These are phyloP conservation scores for Termitomyces sp. DNA, from an alignment of 768 basidiomycete species.

Conservation along the genomic window DNA sequence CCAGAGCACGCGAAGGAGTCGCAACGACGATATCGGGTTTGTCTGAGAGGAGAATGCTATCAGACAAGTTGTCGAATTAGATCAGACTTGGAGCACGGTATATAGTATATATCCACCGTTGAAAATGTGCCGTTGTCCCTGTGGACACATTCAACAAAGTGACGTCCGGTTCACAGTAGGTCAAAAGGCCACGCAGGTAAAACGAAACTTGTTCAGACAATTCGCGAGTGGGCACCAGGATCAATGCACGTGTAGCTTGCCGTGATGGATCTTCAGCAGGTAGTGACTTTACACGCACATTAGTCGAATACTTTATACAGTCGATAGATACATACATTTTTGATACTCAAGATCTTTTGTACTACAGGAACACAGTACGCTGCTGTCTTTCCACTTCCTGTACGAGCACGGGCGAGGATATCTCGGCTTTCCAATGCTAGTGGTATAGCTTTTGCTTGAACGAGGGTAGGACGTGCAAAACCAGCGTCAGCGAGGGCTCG, in stretches of 20 bases:
- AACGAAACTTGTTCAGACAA: constrained; percentile 84
- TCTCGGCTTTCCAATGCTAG: constrained; percentile 85
- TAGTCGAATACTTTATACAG: constrained; percentile 1
- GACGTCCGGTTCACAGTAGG: constrained; percentile 78
- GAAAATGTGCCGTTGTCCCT: constrained; percentile 63
- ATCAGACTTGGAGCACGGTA: neutral
- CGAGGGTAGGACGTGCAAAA: constrained; percentile 86
- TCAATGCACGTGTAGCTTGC: constrained; percentile 65
- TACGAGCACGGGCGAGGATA: constrained; percentile 89
- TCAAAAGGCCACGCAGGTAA: constrained; percentile 57
- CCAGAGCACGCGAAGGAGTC: constrained; percentile 68
- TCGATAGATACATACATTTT: constrained; percentile 49
- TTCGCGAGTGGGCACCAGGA: constrained; percentile 89
- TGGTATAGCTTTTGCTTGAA: constrained; percentile 90
- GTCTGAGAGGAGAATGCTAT: constrained; percentile 38
- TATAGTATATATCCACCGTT: constrained; percentile 29
- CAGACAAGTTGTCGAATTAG: neutral
- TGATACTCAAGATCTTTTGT: constrained; percentile 80
- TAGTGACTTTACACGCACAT: constrained; percentile 25
- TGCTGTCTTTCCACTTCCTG: constrained; percentile 95
- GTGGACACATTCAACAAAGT: constrained; percentile 70
- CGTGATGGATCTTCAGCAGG: constrained; percentile 31
- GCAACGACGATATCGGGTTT: constrained; percentile 75
- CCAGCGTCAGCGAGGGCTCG: constrained; percentile 86
- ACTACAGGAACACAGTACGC: constrained; percentile 91